Evolutionary conservation across 768 basidiomycete species (phyloP).

Genomic region (Leccinum truebloodii): DNA sequence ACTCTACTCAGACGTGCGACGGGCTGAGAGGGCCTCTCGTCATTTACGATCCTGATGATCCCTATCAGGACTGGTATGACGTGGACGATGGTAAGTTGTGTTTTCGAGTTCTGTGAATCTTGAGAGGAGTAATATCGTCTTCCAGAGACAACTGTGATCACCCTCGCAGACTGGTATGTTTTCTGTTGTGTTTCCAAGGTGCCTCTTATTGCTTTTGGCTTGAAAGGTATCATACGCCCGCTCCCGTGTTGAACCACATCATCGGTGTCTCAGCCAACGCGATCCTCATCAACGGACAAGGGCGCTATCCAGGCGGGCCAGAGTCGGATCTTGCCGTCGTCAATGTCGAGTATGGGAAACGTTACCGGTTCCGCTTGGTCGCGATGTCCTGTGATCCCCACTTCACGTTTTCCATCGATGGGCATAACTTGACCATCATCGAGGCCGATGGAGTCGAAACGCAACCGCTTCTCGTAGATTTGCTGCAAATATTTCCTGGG

Average conservation of each 20-base stretch:
- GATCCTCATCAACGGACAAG: constrained; percentile 35
- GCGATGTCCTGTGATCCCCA: constrained; percentile 46
- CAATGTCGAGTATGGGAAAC: constrained; percentile 36
- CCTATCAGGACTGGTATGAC: constrained; percentile 39
- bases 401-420: constrained; percentile 48
- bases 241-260: background rate
- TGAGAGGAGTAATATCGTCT: background rate
- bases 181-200: background rate
- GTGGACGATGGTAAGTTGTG: constrained; percentile 42
- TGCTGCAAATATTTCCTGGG: background rate
- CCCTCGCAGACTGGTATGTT: constrained; percentile 10
- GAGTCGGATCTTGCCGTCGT: constrained; percentile 39
- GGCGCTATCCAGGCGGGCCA: constrained; percentile 37
- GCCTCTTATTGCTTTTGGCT: background rate
- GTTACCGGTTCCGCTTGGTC: constrained; percentile 51
- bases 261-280: constrained; percentile 17
- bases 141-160: constrained; percentile 27
- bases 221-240: background rate
- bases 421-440: constrained; percentile 39
- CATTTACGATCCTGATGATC: constrained; percentile 45
- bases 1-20: constrained; percentile 42
- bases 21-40: constrained; percentile 41
- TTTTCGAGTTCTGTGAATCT: background rate
- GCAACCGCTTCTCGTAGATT: background rate
- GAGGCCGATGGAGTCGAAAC: constrained; percentile 46